Evolutionary conservation across 202 grass and related monocot species (phyloP).

Genomic region (Musa balbisiana): DNA sequence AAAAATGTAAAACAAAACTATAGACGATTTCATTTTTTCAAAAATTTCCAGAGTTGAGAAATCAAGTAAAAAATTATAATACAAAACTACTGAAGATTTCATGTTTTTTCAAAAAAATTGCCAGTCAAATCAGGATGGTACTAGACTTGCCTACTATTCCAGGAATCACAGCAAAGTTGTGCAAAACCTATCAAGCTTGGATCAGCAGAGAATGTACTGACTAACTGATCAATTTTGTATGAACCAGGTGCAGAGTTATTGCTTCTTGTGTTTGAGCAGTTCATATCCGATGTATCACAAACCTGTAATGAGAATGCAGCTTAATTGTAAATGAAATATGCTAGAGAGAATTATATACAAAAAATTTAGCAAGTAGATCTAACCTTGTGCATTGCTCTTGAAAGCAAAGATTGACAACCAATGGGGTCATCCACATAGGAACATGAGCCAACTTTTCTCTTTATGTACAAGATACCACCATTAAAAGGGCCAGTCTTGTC

Average conservation of each 20-base stretch:
- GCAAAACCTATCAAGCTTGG: slow-evolving; percentile 95
- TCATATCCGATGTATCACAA: slow-evolving; percentile 41
- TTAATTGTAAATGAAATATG: neutral
- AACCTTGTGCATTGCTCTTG: slow-evolving; percentile 94
- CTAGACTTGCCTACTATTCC: slow-evolving; percentile 58
- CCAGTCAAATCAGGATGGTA: slow-evolving; percentile 2
- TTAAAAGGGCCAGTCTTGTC: slow-evolving; percentile 86
- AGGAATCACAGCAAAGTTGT: slow-evolving; percentile 57
- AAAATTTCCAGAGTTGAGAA: no score
- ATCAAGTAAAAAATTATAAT: neutral
- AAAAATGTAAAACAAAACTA: no score
- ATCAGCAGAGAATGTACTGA: slow-evolving; percentile 85
- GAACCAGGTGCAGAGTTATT: slow-evolving; percentile 32
- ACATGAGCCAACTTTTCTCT: slow-evolving; percentile 97
- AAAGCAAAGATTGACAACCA: slow-evolving; percentile 93
- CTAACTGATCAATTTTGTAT: slow-evolving; percentile 72
- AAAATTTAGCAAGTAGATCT: slow-evolving; percentile 21
- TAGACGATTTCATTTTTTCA: no score
- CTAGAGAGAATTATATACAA: slow-evolving; percentile 1
- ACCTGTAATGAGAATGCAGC: slow-evolving; percentile 38
- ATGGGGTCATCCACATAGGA: slow-evolving; percentile 89
- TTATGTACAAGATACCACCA: slow-evolving; percentile 80
- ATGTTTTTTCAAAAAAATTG: slow-evolving; percentile 13
- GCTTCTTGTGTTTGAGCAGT: slow-evolving; percentile 30
- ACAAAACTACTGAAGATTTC: neutral